Percentiles rank a stretch among this genome's conserved stretches.
These are phyloP conservation scores for Cubamyces lactineus DNA, from an alignment of 768 basidiomycete species.

Conservation along the genomic window DNA sequence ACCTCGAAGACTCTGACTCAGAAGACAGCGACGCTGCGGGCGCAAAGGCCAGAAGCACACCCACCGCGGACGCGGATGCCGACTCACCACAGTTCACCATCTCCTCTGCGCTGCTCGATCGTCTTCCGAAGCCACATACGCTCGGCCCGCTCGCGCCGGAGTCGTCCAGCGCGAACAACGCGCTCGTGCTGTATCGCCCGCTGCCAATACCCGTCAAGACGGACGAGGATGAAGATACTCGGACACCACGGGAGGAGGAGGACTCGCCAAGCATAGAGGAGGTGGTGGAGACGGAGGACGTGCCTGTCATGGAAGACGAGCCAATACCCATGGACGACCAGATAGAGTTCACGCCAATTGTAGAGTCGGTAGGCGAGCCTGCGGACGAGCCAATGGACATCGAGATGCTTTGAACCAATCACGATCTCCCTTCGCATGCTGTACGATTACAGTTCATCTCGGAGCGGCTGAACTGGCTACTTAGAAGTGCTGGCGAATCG, in stretches of 20 bases:
- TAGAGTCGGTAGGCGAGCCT: conserved; percentile 5
- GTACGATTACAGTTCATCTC: no score
- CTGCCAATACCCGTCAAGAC: conserved; percentile 12
- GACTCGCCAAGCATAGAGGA: conserved; percentile 13
- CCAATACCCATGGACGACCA: conserved; percentile 17
- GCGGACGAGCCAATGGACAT: conserved; percentile 36
- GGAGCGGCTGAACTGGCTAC: no score
- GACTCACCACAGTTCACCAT: conserved; percentile 27
- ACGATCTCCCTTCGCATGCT: background rate
- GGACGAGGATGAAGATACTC: background rate
- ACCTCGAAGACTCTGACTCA: conserved; percentile 47
- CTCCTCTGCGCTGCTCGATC: conserved; percentile 30
- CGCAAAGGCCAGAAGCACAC: background rate
- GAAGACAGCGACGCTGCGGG: conserved; percentile 24
- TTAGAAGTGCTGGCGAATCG: no score
- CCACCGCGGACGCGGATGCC: conserved; percentile 31
- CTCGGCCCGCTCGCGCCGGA: conserved; percentile 17
- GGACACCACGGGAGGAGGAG: background rate
- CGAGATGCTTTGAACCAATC: conserved; percentile 28
- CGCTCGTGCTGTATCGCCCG: conserved; percentile 36
- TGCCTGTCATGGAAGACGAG: background rate
- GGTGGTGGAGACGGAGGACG: conserved; percentile 3
- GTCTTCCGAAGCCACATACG: conserved; percentile 15
- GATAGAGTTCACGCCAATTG: conserved; percentile 22
- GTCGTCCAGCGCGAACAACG: conserved; percentile 23